These are phyloP conservation scores for Russula compacta DNA, from an alignment of 768 basidiomycete genomes.

Conservation along the genomic window DNA sequence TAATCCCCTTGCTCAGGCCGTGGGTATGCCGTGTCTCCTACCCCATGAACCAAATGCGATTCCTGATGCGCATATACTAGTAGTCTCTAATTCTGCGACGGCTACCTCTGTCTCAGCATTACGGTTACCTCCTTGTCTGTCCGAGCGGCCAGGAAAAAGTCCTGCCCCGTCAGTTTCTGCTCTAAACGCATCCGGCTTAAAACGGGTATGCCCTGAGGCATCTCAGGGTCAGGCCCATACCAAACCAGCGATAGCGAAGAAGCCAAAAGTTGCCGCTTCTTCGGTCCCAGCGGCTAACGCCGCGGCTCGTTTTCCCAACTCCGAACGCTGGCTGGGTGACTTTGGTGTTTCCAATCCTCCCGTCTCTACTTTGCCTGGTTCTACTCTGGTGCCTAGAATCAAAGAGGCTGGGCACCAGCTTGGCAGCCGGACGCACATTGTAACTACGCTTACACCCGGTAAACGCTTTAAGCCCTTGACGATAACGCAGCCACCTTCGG, in stretches of 20 bases:
- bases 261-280: background rate
- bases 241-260: background rate
- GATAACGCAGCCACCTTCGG: background rate
- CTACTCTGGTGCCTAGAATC: background rate
- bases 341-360: background rate
- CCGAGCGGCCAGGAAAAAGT: background rate
- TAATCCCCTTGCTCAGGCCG: background rate
- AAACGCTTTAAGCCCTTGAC: slow-evolving; percentile 10
- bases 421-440: background rate
- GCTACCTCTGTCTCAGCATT: background rate
- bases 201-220: background rate
- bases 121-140: background rate
- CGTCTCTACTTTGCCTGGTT: background rate
- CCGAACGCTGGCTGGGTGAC: background rate
- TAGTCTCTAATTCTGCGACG: background rate
- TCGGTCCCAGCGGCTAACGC: background rate
- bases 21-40: background rate
- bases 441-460: background rate
- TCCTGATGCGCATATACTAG: slow-evolving; percentile 1
- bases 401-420: background rate
- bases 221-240: background rate
- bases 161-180: background rate
- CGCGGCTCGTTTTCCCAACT: background rate
- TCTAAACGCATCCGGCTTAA: background rate
- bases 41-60: background rate